Percentiles rank a stretch among this genome's conserved stretches.
Conservation (phyloP, 2,329 filamentous ascomycete genomes). For the Zymoseptoria passerinii region DNA sequence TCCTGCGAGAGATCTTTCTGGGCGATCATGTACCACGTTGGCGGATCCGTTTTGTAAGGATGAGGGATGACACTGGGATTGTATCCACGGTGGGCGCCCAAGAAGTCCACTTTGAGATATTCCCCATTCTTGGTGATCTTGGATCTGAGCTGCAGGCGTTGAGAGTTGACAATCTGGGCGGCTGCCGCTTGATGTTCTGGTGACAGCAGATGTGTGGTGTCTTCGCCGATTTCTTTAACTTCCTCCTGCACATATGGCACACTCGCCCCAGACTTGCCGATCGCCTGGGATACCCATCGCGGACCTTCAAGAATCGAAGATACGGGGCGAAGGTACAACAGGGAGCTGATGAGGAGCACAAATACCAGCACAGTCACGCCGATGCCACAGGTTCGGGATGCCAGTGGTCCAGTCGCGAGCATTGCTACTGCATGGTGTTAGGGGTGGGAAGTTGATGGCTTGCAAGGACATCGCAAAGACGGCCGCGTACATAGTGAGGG, state of each 20-base stretch:
- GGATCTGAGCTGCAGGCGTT: background rate
- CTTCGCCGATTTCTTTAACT: background rate
- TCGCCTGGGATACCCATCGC: no score
- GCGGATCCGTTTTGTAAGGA: slow-evolving; percentile 1
- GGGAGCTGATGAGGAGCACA: background rate
- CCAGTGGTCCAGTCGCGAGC: background rate
- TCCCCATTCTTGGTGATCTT: slow-evolving; percentile 4
- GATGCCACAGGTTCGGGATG: background rate
- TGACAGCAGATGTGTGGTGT: background rate
- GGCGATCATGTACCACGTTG: slow-evolving; percentile 7
- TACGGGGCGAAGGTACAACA: background rate
- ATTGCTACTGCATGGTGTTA: background rate
- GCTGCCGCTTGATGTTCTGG: background rate
- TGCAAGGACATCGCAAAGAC: background rate
- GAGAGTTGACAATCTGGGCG: background rate
- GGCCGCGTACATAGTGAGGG: no score
- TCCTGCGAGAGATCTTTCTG: slow-evolving; percentile 1
- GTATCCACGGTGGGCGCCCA: background rate
- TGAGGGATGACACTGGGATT: slow-evolving; percentile 8
- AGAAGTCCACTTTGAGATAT: slow-evolving; percentile 3
- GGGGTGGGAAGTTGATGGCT: background rate
- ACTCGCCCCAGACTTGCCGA: background rate
- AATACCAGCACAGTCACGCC: background rate
- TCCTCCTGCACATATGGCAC: background rate
- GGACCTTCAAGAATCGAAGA: background rate